Evolutionary conservation across 1,284 basidiomycete genomes (phyloP).

Genomic region (Ceratobasidium sp.): DNA sequence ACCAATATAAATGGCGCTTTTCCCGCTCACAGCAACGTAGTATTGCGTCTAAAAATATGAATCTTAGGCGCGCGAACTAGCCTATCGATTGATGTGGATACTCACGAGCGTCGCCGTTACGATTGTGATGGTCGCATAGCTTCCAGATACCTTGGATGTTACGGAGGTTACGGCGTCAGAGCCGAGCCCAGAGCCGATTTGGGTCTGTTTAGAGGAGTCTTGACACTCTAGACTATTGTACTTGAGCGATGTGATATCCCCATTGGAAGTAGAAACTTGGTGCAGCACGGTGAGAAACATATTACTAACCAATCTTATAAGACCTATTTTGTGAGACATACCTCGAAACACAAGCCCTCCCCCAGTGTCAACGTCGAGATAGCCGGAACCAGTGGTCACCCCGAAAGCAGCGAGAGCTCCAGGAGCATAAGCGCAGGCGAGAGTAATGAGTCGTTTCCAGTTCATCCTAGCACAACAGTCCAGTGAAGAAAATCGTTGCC

Average conservation of each 20-base stretch:
- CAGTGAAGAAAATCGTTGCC: not conserved
- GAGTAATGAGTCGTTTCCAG: constrained; percentile 35
- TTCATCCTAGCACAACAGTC: constrained; percentile 22
- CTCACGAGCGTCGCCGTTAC: constrained; percentile 33
- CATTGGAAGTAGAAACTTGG: constrained; percentile 29
- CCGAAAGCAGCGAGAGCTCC: constrained; percentile 44
- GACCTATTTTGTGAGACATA: not conserved
- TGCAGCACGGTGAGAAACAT: not conserved
- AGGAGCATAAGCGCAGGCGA: constrained; percentile 17
- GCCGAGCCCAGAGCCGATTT: constrained; percentile 46
- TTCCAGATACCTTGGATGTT: constrained; percentile 33
- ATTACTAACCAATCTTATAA: no score
- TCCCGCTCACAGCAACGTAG: constrained; percentile 45
- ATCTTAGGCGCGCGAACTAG: not conserved
- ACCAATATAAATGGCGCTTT: constrained; percentile 46
- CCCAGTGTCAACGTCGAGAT: constrained; percentile 42
- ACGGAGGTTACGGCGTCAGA: constrained; percentile 40
- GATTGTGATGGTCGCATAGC: constrained; percentile 44
- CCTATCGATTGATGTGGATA: not conserved
- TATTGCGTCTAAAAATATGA: constrained; percentile 43
- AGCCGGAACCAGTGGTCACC: constrained; percentile 34
- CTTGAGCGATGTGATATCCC: constrained; percentile 45
- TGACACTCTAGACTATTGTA: constrained; percentile 44
- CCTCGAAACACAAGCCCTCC: constrained; percentile 44
- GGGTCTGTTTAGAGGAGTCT: constrained; percentile 37